Base-by-base conservation (phyloP, 2,329 filamentous ascomycete species). In the Pseudocercospora eumusae region DNA sequence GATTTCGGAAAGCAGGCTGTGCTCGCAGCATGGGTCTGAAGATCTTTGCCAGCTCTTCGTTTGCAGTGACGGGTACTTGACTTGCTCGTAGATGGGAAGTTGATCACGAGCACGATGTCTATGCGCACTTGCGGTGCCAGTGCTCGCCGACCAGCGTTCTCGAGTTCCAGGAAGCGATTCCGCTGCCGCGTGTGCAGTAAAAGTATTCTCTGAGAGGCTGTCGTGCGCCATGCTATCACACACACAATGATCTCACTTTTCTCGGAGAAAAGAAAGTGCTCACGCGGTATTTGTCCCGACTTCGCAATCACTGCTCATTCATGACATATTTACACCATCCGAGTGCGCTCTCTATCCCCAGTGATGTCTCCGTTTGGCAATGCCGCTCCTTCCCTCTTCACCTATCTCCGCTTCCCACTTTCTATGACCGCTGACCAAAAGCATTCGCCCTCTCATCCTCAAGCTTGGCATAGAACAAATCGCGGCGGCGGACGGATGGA, bases 401-500 rank as follows among this genome's bases (percentile, higher is more conserved):
- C 47, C 47, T 21, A 8, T 25, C 49, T 20, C 49, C 11, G 2
- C 49, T 10, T n/a, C 28, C 15, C 27, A 4, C 15, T 28, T 53
- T 25, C 27, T 25, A 54, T 40, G 18, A 52, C 56, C 57, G 31
- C 61, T 79, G 75, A 64, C 79, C 78, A 23, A 81, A 71, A 58
- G 78, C 76, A 60, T 74, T 69, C 53, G 84, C 84, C 67, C 86
- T 81, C 78, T 87, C 79, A 70, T 85, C 81, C 77, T 88, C 86
- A 65, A 88, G 79, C 76, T 83, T 85, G 73, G 82, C 78, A 80
- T 88, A 88, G 80, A 82, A 86, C 71, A 79, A 72, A 76, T 88
- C 86, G 74, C 86, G 84, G 74, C 81, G 82, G 74, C 84, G 84
- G 74, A 87, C 84, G 68, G 83, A 79, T 73, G 85, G 85, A 60